These are phyloP conservation scores for Macrophomina pseudophaseolina DNA, from an alignment of 2,329 filamentous ascomycete genomes.

Conservation along the genomic window DNA sequence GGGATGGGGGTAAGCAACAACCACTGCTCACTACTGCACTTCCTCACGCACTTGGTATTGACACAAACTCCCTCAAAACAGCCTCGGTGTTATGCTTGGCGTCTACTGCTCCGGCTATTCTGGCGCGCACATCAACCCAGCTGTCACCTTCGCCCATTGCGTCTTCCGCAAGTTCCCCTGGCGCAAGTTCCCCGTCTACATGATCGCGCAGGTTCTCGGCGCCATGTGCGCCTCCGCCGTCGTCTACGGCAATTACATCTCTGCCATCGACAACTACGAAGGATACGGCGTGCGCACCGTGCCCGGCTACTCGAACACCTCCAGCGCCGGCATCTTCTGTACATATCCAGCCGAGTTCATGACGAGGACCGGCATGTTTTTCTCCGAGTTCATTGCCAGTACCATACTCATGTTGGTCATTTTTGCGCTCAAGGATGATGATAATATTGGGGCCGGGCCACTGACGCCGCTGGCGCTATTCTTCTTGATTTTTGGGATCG, in stretches of 20 bases:
- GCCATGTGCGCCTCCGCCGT: conserved; percentile 57
- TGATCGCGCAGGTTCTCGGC: conserved; percentile 58
- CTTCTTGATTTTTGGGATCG: conserved; percentile 72
- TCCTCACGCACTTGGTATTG: too few relatives aligned
- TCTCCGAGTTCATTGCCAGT: conserved; percentile 71
- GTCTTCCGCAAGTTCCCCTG: conserved; percentile 65
- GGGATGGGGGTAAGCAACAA: conserved; percentile 34
- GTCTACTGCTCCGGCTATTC: conserved; percentile 66
- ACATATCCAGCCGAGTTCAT: conserved; percentile 69
- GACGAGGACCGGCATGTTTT: conserved; percentile 69
- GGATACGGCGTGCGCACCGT: conserved; percentile 48
- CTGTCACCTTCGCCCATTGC: conserved; percentile 55
- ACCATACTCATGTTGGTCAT: conserved; percentile 72
- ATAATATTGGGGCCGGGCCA: conserved; percentile 49
- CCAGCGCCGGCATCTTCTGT: conserved; percentile 71
- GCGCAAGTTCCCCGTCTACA: conserved; percentile 56
- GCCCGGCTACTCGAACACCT: conserved; percentile 51
- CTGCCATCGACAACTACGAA: conserved; percentile 56
- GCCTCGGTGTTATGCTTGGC: conserved; percentile 39
- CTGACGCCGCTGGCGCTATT: conserved; percentile 62
- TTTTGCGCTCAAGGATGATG: conserved; percentile 67
- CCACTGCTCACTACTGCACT: too few relatives aligned
- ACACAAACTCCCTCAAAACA: too few relatives aligned
- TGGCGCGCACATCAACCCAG: conserved; percentile 65
- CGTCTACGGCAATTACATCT: conserved; percentile 51